A percentile compares a stretch with the other conserved stretches of the same genome.
These are phyloP conservation scores for Geum urbanum DNA, from an alignment of 306 rosid genomes.

Conservation along the genomic window DNA sequence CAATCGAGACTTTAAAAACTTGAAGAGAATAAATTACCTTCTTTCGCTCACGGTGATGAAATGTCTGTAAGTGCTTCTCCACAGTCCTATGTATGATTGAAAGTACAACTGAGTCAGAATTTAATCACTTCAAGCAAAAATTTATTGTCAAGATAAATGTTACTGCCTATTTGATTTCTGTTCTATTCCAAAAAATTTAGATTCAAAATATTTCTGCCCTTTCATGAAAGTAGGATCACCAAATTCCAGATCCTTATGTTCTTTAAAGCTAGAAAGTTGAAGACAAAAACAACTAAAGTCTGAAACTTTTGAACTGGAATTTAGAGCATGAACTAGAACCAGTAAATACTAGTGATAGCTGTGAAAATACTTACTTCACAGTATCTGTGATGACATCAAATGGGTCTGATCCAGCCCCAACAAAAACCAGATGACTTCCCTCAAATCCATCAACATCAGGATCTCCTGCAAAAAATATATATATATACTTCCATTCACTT, in stretches of 20 bases:
- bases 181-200: neutral
- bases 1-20: neutral
- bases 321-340: neutral
- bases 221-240: too few species aligned
- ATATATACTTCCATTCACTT: conserved; percentile 12
- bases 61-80: conserved; percentile 78
- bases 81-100: conserved; percentile 45
- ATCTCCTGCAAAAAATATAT: conserved; percentile 52
- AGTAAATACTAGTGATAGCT: neutral
- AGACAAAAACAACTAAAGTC: neutral
- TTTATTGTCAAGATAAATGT: neutral
- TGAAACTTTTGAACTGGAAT: neutral
- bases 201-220: neutral
- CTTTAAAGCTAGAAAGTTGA: neutral
- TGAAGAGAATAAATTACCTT: conserved; percentile 41
- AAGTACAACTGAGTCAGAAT: conserved; percentile 10
- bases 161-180: neutral
- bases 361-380: conserved; percentile 56
- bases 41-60: conserved; percentile 76
- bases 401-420: conserved; percentile 83
- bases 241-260: neutral
- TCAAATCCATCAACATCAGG: conserved; percentile 69
- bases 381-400: conserved; percentile 75
- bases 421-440: conserved; percentile 74
- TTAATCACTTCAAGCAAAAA: neutral